A percentile compares a stretch with the other conserved stretches of the same genome.
phyloP scores from a whole-genome alignment of 306 rosid species.

The Luffa aegyptiaca region DNA sequence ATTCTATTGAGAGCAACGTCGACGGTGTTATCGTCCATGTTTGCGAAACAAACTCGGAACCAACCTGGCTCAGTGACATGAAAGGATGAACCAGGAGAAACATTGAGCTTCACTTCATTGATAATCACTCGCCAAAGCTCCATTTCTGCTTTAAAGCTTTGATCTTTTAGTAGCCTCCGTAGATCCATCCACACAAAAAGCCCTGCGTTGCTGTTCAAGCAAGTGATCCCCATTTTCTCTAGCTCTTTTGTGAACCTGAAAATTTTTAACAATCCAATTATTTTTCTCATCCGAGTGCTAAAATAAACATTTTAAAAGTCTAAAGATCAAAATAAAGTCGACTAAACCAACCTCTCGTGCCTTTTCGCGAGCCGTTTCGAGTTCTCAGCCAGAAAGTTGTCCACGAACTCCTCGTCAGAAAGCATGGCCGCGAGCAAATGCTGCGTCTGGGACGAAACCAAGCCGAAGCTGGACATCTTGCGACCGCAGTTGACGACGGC shows the following conservation, averaged over 20 bases:
- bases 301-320: too few relatives aligned
- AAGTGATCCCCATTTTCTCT: slow-evolving; percentile 39
- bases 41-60: slow-evolving; percentile 92
- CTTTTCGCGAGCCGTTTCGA: slow-evolving; percentile 37
- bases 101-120: slow-evolving; percentile 74
- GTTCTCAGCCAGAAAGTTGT: slow-evolving; percentile 34
- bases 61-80: slow-evolving; percentile 74
- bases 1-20: slow-evolving; percentile 56
- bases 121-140: slow-evolving; percentile 54
- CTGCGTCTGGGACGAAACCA: slow-evolving; percentile 76
- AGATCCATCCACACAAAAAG: slow-evolving; percentile 82
- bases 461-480: slow-evolving; percentile 91
- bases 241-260: slow-evolving; percentile 37
- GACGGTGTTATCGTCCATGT: slow-evolving; percentile 62
- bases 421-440: slow-evolving; percentile 61
- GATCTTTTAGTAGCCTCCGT: slow-evolving; percentile 37
- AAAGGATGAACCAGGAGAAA: slow-evolving; percentile 85
- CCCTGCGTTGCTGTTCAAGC: slow-evolving; percentile 70
- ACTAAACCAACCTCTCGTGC: not conserved
- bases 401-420: slow-evolving; percentile 43
- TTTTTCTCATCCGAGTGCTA: too few relatives aligned
- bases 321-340: too few relatives aligned
- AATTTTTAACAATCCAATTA: too few relatives aligned
- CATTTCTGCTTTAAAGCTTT: slow-evolving; percentile 54
- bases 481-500: slow-evolving; percentile 44